Evolutionary conservation across 73 alveolate genomes (phyloP), one percentile per base, ranked within the genome.

Genomic region (Paramecium sexaurelia): DNA sequence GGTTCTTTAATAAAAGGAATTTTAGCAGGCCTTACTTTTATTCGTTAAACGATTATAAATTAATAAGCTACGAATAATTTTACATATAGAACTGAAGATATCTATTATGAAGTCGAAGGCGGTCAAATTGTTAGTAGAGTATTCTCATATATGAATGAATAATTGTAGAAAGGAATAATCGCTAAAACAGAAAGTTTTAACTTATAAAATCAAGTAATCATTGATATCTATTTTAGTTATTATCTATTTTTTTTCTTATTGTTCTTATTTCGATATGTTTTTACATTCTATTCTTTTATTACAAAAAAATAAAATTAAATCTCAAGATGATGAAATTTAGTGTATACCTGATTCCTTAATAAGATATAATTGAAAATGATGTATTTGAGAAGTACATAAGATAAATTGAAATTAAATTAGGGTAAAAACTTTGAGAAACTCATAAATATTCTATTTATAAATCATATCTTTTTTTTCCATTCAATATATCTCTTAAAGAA

Each of bases 91-190:
- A 61, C 13, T 15, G 61, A 71, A 71, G 51, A 35, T n/a, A 35
- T 20, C 20, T 71, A 13, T 9, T 71, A 35, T 71, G 86, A 71
- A 71, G 37, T 37, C 13, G 86, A 71, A 19, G 56, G 86, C 2
- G 86, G 86, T 8, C 13, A 71, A 35, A 36, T 71, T 3, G 86
- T 36, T 10, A 71, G 57, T 35, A 71, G 86, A 37, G 86, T 71
- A 7, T 71, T 71, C 35, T 19, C 35, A 33, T 7, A 71, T 13
- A 71, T 71, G 66, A 35, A 32, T n/a, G 3, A 71, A n/a, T 13
- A 71, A 36, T 71, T 71, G 5, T 27, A 36, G 35, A 9, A 32
- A 13, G 86, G 86, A 32, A 71, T 71, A 3, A 71, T 71, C 7
- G 0, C 32, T 27, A 71, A 11, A 22, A 71, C 86, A 2, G 51